phyloP scores from a whole-genome alignment of 2,329 filamentous ascomycete genomes.

The Lachnellula willkommii region DNA sequence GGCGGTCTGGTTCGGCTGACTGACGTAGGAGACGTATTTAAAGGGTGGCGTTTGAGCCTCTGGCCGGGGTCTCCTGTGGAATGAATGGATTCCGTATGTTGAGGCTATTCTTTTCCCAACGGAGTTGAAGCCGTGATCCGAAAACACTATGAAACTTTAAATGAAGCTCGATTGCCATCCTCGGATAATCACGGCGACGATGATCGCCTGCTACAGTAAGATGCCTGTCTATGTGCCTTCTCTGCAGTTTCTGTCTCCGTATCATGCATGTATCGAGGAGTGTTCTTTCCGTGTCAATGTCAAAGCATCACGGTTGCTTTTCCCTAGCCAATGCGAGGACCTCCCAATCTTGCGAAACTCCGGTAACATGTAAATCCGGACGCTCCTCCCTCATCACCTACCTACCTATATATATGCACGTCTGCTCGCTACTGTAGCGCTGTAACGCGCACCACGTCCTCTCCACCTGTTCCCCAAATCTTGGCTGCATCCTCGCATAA shows the following conservation, averaged over 20 bases:
- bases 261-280: neutral
- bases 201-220: neutral
- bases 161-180: neutral
- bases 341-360: constrained; percentile 3
- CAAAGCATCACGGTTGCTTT: constrained; percentile 1
- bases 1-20: too few species aligned
- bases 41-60: neutral
- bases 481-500: constrained; percentile 14
- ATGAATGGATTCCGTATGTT: neutral
- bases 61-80: neutral
- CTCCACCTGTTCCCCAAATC: neutral
- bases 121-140: neutral
- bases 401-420: neutral
- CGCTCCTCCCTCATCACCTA: neutral
- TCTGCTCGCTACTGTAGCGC: neutral
- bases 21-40: neutral
- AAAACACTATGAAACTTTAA: neutral
- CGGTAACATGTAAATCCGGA: constrained; percentile 9
- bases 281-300: neutral
- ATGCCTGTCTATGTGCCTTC: neutral
- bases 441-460: neutral
- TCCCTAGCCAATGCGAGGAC: neutral
- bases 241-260: neutral
- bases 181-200: neutral
- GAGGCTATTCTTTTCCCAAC: constrained; percentile 1